phyloP scores from a whole-genome alignment of 257 asterid genomes.

The Thymus quinquecostatus region DNA sequence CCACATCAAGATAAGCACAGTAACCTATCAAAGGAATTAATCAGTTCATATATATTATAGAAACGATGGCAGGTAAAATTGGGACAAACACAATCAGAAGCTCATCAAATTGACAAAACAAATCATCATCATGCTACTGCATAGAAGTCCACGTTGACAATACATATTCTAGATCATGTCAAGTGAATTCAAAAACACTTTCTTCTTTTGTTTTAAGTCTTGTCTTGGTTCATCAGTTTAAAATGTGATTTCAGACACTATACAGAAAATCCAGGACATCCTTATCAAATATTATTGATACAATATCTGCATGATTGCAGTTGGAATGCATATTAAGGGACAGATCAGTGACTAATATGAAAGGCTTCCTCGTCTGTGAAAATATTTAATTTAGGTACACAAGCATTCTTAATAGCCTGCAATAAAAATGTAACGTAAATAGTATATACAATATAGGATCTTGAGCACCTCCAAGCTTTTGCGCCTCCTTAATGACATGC shows the following conservation, averaged over 20 bases:
- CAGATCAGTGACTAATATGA: neutral
- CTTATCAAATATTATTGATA: neutral
- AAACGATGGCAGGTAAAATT: conserved; percentile 1
- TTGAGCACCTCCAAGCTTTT: conserved; percentile 84
- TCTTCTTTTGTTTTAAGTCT: neutral
- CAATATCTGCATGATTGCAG: neutral
- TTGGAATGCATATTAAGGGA: neutral
- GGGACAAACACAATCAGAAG: conserved; percentile 13
- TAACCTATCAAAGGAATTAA: conserved; percentile 59
- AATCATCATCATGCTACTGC: neutral
- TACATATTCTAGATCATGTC: neutral
- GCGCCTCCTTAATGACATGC: conserved; percentile 93
- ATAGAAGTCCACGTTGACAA: conserved; percentile 2
- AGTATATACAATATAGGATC: conserved; percentile 16
- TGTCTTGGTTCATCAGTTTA: conserved; percentile 3
- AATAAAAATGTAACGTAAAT: neutral
- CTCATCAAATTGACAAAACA: conserved; percentile 14
- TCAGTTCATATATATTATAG: conserved; percentile 19
- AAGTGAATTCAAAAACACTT: neutral
- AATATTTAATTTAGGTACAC: neutral
- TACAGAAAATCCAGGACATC: neutral
- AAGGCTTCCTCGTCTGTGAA: neutral
- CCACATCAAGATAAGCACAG: conserved; percentile 97
- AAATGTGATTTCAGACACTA: neutral
- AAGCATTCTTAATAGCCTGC: neutral